Evolutionary conservation across 192 early-diverging fungal species (phyloP).

Genomic region (Coemansia sp.): DNA sequence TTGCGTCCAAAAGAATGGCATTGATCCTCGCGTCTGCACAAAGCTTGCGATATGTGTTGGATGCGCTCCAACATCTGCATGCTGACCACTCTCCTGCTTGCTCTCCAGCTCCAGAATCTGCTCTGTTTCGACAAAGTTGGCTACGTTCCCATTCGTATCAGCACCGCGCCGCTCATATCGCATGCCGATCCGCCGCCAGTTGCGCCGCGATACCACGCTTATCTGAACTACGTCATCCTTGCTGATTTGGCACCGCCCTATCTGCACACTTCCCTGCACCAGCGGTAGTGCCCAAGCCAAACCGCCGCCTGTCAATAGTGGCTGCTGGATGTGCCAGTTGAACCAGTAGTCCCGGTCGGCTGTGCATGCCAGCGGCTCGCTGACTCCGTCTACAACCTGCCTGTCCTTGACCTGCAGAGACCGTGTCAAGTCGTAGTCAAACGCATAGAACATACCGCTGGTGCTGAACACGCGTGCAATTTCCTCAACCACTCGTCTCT

Average conservation of each 20-base stretch:
- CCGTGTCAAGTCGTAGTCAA: slow-evolving; percentile 42
- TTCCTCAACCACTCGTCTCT: slow-evolving; percentile 43
- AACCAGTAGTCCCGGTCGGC: slow-evolving; percentile 47
- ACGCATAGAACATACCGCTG: slow-evolving; percentile 48
- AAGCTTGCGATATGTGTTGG: slow-evolving; percentile 66
- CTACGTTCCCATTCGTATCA: slow-evolving; percentile 79
- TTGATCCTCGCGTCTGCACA: slow-evolving; percentile 91
- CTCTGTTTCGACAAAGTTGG: slow-evolving; percentile 98
- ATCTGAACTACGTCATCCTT: slow-evolving; percentile 63
- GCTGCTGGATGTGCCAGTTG: slow-evolving; percentile 32
- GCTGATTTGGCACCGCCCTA: slow-evolving; percentile 58
- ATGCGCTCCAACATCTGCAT: slow-evolving; percentile 4
- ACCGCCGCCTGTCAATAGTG: slow-evolving; percentile 9
- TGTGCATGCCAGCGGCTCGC: slow-evolving; percentile 8
- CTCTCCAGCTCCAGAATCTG: slow-evolving; percentile 71
- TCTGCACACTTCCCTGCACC: slow-evolving; percentile 71
- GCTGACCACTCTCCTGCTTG: slow-evolving; percentile 1
- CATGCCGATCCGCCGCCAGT: slow-evolving; percentile 60
- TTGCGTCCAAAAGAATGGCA: slow-evolving; percentile 75
- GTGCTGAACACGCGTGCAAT: slow-evolving; percentile 34
- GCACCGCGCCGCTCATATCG: slow-evolving; percentile 90
- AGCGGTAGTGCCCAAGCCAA: slow-evolving; percentile 52
- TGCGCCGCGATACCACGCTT: slow-evolving; percentile 68
- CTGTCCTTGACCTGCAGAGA: slow-evolving; percentile 33
- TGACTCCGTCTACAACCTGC: neutral